phyloP scores from a whole-genome alignment of 768 basidiomycete genomes.

The Boletus edulis region DNA sequence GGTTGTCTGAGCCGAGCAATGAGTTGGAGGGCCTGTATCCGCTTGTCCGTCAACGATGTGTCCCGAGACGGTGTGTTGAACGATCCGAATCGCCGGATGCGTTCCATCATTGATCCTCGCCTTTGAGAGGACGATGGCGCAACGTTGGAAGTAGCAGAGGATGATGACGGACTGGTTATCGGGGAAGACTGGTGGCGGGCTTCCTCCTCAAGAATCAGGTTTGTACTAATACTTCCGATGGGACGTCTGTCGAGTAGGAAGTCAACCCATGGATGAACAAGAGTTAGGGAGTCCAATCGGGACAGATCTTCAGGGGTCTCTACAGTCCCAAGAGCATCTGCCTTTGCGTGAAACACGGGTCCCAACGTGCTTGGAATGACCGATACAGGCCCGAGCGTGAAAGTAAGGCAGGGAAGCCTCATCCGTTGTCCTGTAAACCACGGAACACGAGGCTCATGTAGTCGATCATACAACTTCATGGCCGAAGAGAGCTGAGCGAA shows the following conservation, averaged over 20 bases:
- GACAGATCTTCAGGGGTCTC: conserved; percentile 8
- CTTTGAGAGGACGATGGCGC: neutral
- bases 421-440: neutral
- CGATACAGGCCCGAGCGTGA: neutral
- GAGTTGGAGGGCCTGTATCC: neutral
- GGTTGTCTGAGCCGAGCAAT: neutral
- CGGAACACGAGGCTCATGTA: neutral
- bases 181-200: neutral
- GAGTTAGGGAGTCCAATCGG: neutral
- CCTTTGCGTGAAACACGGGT: neutral
- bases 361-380: neutral
- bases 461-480: conserved; percentile 1
- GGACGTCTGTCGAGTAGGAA: conserved; percentile 8
- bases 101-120: neutral
- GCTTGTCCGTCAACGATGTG: neutral
- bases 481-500: neutral
- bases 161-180: neutral
- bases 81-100: neutral
- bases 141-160: neutral
- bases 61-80: neutral
- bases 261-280: conserved; percentile 13
- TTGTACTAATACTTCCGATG: neutral
- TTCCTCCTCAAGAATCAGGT: neutral
- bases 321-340: neutral
- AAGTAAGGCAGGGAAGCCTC: conserved; percentile 10